Percentiles rank a stretch among this genome's conserved stretches.
These are phyloP conservation scores for Pisolithus orientalis DNA, from an alignment of 768 basidiomycete genomes.

Conservation along the genomic window DNA sequence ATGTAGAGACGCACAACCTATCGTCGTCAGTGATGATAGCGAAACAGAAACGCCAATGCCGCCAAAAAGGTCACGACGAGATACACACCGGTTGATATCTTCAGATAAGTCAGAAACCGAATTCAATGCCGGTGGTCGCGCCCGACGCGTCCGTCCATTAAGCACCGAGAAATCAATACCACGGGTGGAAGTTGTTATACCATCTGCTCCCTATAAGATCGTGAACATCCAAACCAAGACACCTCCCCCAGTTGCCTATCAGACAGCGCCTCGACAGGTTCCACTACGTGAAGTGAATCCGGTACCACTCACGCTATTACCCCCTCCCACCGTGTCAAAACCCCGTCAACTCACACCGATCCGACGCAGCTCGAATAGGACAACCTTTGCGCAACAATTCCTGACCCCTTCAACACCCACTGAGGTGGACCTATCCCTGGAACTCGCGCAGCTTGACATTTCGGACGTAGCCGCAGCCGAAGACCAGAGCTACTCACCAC, in stretches of 20 bases:
- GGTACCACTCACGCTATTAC: constrained; percentile 4
- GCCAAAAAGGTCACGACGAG: constrained; percentile 8
- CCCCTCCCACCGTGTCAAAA: constrained; percentile 26
- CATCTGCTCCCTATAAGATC: constrained; percentile 23
- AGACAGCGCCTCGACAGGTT: background rate
- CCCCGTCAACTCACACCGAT: constrained; percentile 69
- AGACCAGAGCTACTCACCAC: constrained; percentile 36
- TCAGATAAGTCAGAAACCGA: constrained; percentile 46
- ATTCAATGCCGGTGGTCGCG: constrained; percentile 1
- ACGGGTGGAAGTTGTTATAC: constrained; percentile 39
- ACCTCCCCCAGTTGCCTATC: constrained; percentile 9
- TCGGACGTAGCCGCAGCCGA: constrained; percentile 43
- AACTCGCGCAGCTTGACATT: constrained; percentile 37
- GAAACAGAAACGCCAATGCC: constrained; percentile 22
- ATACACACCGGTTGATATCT: constrained; percentile 28
- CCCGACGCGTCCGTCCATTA: constrained; percentile 3
- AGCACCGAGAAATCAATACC: constrained; percentile 14
- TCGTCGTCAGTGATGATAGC: constrained; percentile 24
- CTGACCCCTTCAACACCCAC: constrained; percentile 53
- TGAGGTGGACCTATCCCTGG: constrained; percentile 38
- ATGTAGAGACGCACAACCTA: constrained; percentile 7
- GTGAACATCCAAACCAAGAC: constrained; percentile 6
- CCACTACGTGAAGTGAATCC: background rate
- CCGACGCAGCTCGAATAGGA: constrained; percentile 34
- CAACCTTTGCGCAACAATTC: constrained; percentile 33